Evolutionary conservation across 2,329 filamentous ascomycete genomes (phyloP).

Genomic region (Calonectria multiphialidica): DNA sequence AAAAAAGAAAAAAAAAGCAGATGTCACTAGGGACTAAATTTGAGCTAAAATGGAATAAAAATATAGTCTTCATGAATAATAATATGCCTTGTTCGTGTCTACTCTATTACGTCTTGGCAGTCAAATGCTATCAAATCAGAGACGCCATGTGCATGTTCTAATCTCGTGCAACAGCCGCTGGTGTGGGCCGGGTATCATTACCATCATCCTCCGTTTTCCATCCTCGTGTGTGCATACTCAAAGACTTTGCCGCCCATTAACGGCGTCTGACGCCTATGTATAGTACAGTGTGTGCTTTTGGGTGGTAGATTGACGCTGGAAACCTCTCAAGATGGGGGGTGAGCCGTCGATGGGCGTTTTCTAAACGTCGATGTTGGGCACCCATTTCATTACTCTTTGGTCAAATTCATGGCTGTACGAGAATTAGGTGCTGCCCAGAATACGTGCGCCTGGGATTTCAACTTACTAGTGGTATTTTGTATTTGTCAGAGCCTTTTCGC

Average conservation of each 20-base stretch:
- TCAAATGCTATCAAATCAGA: constrained; percentile 8
- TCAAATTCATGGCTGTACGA: constrained; percentile 55
- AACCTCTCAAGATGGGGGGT: neutral
- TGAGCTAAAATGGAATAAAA: too few species aligned
- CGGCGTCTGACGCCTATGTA: neutral
- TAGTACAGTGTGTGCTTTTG: neutral
- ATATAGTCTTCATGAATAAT: neutral
- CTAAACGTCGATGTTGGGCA: constrained; percentile 23
- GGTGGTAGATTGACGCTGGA: neutral
- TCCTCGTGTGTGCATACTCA: neutral
- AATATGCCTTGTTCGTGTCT: neutral
- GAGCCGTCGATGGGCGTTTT: neutral
- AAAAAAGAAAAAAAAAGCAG: too few species aligned
- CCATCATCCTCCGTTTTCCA: constrained; percentile 1
- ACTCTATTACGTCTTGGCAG: neutral
- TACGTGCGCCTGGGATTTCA: neutral
- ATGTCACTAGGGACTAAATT: neutral
- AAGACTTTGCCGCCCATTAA: neutral
- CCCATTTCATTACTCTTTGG: constrained; percentile 51
- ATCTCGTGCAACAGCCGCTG: constrained; percentile 14
- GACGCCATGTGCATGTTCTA: constrained; percentile 19
- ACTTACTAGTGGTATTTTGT: constrained; percentile 66
- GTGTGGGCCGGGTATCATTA: constrained; percentile 28
- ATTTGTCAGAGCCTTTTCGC: constrained; percentile 61
- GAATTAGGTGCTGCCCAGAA: constrained; percentile 22